phyloP scores from a whole-genome alignment of 257 asterid species.

The Ajuga chamaepitys region DNA sequence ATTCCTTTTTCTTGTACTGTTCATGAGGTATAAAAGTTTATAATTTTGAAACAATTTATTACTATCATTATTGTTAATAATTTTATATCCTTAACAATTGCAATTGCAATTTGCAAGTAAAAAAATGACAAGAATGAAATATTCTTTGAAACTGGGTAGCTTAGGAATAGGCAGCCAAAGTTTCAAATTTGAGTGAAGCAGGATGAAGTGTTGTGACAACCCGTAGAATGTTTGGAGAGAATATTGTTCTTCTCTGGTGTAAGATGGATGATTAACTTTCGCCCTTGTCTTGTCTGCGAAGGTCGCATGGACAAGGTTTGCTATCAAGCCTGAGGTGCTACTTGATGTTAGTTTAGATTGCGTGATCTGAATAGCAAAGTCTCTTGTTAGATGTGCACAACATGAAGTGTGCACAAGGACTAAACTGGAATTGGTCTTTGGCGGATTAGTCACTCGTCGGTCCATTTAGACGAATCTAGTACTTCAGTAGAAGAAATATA shows the following conservation, averaged over 20 bases:
- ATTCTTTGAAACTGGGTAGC: background rate
- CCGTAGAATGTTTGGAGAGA: background rate
- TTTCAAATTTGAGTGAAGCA: background rate
- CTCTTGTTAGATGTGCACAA: background rate
- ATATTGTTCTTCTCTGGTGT: background rate
- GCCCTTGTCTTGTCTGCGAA: background rate
- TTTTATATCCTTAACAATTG: background rate
- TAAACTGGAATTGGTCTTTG: background rate
- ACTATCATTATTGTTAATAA: background rate
- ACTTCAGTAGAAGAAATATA: background rate
- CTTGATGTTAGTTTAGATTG: background rate
- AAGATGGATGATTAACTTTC: background rate
- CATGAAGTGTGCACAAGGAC: background rate
- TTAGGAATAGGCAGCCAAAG: background rate
- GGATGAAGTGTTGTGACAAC: background rate
- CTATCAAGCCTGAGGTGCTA: background rate
- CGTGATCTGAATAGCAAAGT: background rate
- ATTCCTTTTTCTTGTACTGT: background rate
- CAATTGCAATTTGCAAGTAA: background rate
- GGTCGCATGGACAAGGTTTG: background rate
- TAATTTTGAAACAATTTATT: background rate
- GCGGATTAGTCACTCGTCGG: background rate
- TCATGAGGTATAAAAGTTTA: background rate
- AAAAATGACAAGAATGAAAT: background rate
- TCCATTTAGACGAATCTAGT: background rate